Percentiles rank a stretch among this genome's conserved stretches.
phyloP scores from a whole-genome alignment of 371 early-diverging fungal genomes.

The Dinochytrium kinnereticum region DNA sequence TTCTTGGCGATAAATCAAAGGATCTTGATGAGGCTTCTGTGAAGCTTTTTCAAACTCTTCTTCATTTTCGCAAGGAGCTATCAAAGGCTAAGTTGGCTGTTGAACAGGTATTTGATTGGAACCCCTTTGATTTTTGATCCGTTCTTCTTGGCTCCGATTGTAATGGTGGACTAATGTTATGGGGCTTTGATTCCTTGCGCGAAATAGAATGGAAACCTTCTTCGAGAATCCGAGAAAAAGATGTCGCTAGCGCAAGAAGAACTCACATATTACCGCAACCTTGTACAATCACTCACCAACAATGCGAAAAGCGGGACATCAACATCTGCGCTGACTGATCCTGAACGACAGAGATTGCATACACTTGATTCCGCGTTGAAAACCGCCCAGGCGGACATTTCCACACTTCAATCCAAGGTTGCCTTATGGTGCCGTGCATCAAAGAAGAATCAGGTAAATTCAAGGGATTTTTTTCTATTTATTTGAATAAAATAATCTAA shows the following conservation, averaged over 20 bases:
- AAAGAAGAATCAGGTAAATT: constrained; percentile 25
- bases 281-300: constrained; percentile 8
- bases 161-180: neutral
- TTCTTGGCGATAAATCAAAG: constrained; percentile 10
- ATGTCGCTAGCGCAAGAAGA: constrained; percentile 8
- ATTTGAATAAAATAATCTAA: constrained; percentile 19
- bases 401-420: constrained; percentile 15
- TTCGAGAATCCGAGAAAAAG: constrained; percentile 19
- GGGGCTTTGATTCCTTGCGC: too few relatives aligned
- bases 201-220: constrained; percentile 14
- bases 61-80: constrained; percentile 38
- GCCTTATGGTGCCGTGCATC: constrained; percentile 22
- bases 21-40: constrained; percentile 21
- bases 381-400: constrained; percentile 12
- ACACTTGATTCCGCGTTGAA: constrained; percentile 15
- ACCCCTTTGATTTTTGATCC: neutral
- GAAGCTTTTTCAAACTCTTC: constrained; percentile 33
- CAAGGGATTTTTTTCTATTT: neutral
- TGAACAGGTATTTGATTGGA: constrained; percentile 27
- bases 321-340: neutral
- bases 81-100: constrained; percentile 31
- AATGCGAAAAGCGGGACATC: neutral
- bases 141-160: neutral
- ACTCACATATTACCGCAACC: constrained; percentile 2
- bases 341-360: constrained; percentile 13